phyloP scores from a whole-genome alignment of 2,329 filamentous ascomycete species.

The Diaporthe aspalathi region DNA sequence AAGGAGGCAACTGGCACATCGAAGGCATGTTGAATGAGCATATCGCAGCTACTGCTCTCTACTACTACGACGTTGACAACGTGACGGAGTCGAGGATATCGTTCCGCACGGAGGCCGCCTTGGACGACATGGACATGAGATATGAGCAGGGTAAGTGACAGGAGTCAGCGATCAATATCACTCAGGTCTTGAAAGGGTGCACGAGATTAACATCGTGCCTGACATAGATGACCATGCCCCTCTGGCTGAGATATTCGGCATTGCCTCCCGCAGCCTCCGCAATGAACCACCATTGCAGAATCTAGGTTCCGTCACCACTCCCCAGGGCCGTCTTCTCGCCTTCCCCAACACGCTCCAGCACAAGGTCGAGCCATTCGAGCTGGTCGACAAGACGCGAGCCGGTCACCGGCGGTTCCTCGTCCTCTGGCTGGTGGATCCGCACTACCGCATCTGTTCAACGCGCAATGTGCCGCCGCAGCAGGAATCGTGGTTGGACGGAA shows the following conservation, averaged over 20 bases:
- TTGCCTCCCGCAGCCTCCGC: constrained; percentile 37
- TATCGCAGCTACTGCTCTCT: constrained; percentile 66
- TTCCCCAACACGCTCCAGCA: constrained; percentile 61
- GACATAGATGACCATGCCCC: constrained; percentile 40
- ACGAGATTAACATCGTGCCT: not conserved
- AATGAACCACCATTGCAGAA: constrained; percentile 50
- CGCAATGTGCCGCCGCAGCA: constrained; percentile 54
- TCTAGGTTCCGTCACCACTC: constrained; percentile 54
- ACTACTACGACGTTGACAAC: constrained; percentile 65
- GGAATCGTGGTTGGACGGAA: constrained; percentile 50
- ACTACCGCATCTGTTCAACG: constrained; percentile 59
- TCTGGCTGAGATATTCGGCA: constrained; percentile 39
- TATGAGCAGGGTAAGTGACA: constrained; percentile 14
- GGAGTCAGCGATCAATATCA: not conserved
- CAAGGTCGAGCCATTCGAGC: constrained; percentile 60
- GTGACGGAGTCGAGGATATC: constrained; percentile 56
- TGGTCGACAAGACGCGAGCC: constrained; percentile 60
- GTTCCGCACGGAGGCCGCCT: constrained; percentile 54
- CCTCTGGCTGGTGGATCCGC: constrained; percentile 70
- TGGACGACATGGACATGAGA: constrained; percentile 1
- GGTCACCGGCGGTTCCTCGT: constrained; percentile 68
- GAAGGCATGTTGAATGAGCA: constrained; percentile 64
- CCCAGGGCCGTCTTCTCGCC: constrained; percentile 56
- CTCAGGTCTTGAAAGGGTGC: fast-evolving
- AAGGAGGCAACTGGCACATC: constrained; percentile 60